A percentile compares a stretch with the other conserved stretches of the same genome.
Evolutionary conservation across 164 flowering plant species (phyloP).

Genomic region (Magnolia changhungtana): DNA sequence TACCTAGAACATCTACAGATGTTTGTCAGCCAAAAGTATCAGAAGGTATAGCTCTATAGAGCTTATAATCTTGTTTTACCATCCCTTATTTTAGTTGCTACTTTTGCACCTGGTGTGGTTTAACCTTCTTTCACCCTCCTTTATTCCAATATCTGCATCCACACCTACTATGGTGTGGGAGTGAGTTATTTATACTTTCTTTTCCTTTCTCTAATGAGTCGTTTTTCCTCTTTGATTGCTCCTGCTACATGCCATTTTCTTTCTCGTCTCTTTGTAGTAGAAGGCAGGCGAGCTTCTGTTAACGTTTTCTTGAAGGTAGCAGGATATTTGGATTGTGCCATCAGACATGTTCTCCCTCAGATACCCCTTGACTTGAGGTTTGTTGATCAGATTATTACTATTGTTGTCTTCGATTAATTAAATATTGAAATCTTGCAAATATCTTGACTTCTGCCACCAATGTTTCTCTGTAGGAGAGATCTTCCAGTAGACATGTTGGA

Average conservation of each 20-base stretch:
- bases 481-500: constrained; percentile 87
- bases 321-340: constrained; percentile 91
- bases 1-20: constrained; percentile 77
- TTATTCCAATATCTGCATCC: background rate
- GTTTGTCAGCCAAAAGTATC: constrained; percentile 88
- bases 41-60: constrained; percentile 50
- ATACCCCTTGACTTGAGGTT: constrained; percentile 75
- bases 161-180: background rate
- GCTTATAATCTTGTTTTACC: background rate
- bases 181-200: background rate
- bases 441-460: background rate
- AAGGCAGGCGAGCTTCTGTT: constrained; percentile 68
- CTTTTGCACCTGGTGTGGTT: background rate
- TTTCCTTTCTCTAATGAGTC: background rate
- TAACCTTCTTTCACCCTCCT: background rate
- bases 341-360: constrained; percentile 75
- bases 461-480: constrained; percentile 49
- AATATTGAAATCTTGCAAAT: background rate
- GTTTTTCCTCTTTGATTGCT: background rate
- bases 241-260: background rate
- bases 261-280: constrained; percentile 33
- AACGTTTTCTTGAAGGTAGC: constrained; percentile 88
- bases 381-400: constrained; percentile 3
- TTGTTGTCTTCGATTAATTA: background rate
- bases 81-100: background rate